Evolutionary conservation across 345 rosid species (phyloP).

Genomic region (Bretschneidera sinensis): DNA sequence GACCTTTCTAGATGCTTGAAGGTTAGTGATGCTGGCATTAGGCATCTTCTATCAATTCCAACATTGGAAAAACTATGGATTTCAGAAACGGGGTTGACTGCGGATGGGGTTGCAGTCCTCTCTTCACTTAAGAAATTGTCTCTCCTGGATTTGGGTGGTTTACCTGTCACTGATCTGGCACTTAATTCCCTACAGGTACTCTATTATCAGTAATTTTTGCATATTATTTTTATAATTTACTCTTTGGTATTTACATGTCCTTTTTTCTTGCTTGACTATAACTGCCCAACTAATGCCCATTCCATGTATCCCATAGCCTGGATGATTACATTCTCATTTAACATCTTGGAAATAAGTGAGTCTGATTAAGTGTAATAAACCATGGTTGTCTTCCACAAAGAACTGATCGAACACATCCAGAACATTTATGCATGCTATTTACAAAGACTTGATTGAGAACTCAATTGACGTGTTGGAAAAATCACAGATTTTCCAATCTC

Average conservation of each 20-base stretch:
- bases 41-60: slow-evolving; percentile 60
- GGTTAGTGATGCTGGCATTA: slow-evolving; percentile 67
- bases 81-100: slow-evolving; percentile 60
- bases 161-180: slow-evolving; percentile 67
- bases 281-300: neutral
- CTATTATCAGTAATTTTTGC: neutral
- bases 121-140: slow-evolving; percentile 59
- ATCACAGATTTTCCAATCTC: too few species aligned
- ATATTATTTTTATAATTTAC: too few species aligned
- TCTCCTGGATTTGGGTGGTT: slow-evolving; percentile 74
- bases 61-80: slow-evolving; percentile 56
- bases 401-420: neutral
- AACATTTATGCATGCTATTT: neutral
- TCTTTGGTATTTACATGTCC: neutral
- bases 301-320: neutral
- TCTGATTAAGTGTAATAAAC: neutral
- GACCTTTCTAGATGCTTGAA: slow-evolving; percentile 77
- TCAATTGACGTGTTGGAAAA: too few species aligned
- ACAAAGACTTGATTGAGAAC: neutral
- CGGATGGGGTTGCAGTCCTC: slow-evolving; percentile 57
- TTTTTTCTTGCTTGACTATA: neutral
- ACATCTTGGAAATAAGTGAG: neutral
- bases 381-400: neutral
- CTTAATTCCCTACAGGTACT: slow-evolving; percentile 70
- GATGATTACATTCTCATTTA: neutral